Base-by-base conservation (phyloP, 78 protist genomes). In the Speleostelium caveatum region DNA sequence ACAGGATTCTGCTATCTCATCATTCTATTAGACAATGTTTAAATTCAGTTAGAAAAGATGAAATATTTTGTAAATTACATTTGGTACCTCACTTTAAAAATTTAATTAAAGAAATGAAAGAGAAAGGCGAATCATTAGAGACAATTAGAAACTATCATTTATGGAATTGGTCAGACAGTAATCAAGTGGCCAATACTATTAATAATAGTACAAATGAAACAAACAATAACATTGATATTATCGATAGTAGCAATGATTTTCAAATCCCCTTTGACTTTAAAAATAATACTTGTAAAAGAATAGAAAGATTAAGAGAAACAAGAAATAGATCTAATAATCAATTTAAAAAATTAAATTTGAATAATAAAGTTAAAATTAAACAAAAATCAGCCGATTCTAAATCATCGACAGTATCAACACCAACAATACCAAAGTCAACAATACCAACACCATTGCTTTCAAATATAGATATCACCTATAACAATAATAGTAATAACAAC, bases 11-110 rank as follows among this genome's bases (percentile, higher is more conserved):
- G n/a, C n/a, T n/a, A n/a, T n/a, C n/a, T n/a, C n/a, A n/a, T n/a
- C n/a, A n/a, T n/a, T n/a, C n/a, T n/a, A n/a, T n/a, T 28, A 61
- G 68, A 61, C 68, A 61, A 14, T 61, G 68, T 61, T 30, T 61
- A 30, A 61, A 30, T 30, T 17, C 68, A 61, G 68, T 61, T 3
- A 28, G 2, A 4, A 61, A 61, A 61, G 68, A 61, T 7, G 7
- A 5, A 5, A 36, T 61, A 7, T 61, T 61, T 61, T 61, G 68
- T 61, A 61, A 61, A 30, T 5, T 30, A 61, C 68, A 61, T 30
- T 30, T 61, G 30, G 5, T 3, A 21, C 68, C 68, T 14, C 5
- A 17, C 4, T 61, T 30, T 30, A 24, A 61, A 61, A 5, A 24
- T 3, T 4, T 17, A 17, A 61, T 61, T 3, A 21, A 30, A 36